Base-by-base conservation (phyloP, 1,284 basidiomycete species). In the Termitomyces sp. region DNA sequence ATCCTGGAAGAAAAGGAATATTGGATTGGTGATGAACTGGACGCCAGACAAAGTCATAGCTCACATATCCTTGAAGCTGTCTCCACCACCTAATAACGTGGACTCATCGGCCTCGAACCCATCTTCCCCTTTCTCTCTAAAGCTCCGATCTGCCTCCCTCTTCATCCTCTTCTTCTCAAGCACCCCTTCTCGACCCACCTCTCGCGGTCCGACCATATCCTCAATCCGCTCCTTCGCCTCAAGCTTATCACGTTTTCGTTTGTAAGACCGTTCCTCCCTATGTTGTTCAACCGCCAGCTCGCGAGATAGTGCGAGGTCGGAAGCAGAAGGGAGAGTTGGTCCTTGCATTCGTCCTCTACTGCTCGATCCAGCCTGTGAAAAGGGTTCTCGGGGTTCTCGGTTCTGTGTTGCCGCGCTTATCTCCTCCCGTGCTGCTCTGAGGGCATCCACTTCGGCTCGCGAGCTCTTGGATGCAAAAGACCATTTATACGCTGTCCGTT, bases 161-260 rank as follows among this genome's bases (percentile, higher is more conserved):
- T 73, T 75, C 31, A 76, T 79, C 15, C 81, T 74, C 68, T 90
- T 90, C 75, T 88, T 89, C 73, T 91, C 88, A 52, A 90, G 65
- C 79, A 83, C 81, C 0, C 80, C 86, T 61, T 89, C 88, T 40
- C 80, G 73, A 1, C 88, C 89, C 4, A 88, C 81, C 59, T 81
- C 81, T 59, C 81, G 83, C 19, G 88, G 88, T 2, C 88, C 88
- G 2, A 88, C 81, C 67, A 83, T 70, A 21, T 90, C 88, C 64
- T 91, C 88, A 13, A 88, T 53, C 43, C 81, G 73, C 10, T 88
- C 86, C 63, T 82, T 85, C 13, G 78, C 82, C 62, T 88, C 88
- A 44, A 72, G 67, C 48, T 77, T 78, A 42, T 87, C 86, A 2
- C 83, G 78, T 59, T 86, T 87, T 24, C 84, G 80, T 59, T 83